phyloP scores from a whole-genome alignment of 371 early-diverging fungal species.

The Circinella minor region DNA sequence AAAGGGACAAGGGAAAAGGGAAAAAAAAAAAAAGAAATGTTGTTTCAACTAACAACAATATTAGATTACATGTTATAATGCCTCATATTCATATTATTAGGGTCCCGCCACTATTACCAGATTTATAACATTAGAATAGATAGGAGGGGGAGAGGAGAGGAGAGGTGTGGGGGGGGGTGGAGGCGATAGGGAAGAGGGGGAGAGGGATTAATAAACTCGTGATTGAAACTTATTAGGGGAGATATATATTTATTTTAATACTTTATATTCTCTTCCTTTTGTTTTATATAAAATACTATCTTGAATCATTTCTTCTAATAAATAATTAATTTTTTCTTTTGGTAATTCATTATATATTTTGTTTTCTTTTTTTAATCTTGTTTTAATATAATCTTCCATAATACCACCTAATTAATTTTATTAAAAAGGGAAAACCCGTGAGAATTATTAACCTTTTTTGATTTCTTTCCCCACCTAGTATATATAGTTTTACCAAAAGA shows the following conservation, averaged over 20 bases:
- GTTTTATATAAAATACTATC: not conserved
- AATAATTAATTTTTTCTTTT: not conserved
- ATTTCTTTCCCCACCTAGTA: too few species aligned
- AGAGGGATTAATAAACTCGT: too few species aligned
- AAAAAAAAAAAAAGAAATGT: not conserved
- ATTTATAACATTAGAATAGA: not conserved
- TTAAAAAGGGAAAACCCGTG: not conserved
- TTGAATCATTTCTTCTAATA: not conserved
- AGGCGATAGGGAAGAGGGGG: too few species aligned
- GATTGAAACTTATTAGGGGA: too few species aligned
- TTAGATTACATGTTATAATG: too few species aligned
- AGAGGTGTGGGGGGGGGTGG: too few species aligned
- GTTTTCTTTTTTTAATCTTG: not conserved
- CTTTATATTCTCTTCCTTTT: slow-evolving; percentile 1
- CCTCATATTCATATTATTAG: not conserved
- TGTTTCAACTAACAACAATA: not conserved
- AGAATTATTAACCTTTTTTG: not conserved
- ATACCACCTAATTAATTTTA: not conserved
- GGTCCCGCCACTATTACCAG: not conserved
- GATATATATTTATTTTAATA: not conserved
- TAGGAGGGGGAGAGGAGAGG: too few species aligned
- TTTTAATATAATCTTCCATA: slow-evolving; percentile 3
- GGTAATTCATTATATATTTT: not conserved
- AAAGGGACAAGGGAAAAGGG: not conserved
- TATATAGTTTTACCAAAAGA: slow-evolving; percentile 5